These are phyloP conservation scores for Colletotrichum caudatum DNA, from an alignment of 2,329 filamentous ascomycete genomes.

Conservation along the genomic window DNA sequence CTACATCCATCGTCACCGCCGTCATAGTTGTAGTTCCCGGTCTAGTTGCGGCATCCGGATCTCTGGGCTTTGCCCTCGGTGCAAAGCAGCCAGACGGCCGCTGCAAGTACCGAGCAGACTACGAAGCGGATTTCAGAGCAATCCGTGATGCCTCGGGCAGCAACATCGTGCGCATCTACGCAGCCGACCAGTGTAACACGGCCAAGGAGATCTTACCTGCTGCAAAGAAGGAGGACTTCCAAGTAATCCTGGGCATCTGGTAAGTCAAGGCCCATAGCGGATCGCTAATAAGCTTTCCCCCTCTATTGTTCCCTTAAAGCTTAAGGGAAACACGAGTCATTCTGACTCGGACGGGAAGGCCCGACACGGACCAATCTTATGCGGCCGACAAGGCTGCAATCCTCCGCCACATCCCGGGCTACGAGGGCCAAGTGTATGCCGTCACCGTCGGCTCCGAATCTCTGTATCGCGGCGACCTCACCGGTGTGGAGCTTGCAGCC, in stretches of 20 bases:
- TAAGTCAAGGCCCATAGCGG: conserved; percentile 54
- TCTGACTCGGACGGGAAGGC: conserved; percentile 54
- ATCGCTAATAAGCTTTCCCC: not conserved
- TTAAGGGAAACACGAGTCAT: not conserved
- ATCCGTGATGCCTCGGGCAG: conserved; percentile 63
- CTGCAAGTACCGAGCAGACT: conserved; percentile 74
- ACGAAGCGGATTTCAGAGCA: conserved; percentile 73
- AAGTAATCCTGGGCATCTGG: conserved; percentile 80
- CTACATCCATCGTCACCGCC: conserved; percentile 22
- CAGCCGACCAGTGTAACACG: conserved; percentile 74
- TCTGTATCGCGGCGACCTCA: conserved; percentile 77
- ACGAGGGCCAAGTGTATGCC: conserved; percentile 71
- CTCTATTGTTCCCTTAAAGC: not conserved
- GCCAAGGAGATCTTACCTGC: conserved; percentile 73
- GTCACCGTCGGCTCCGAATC: conserved; percentile 79
- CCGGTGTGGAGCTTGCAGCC: conserved; percentile 66
- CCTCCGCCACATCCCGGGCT: conserved; percentile 57
- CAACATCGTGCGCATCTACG: conserved; percentile 74
- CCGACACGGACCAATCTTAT: conserved; percentile 73
- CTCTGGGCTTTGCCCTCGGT: conserved; percentile 74
- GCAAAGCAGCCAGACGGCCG: conserved; percentile 69
- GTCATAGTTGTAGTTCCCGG: conserved; percentile 42
- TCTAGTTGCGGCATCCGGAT: conserved; percentile 56
- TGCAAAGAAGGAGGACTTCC: conserved; percentile 72
- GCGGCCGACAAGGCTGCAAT: conserved; percentile 68